Percentiles rank a stretch among this genome's conserved stretches.
phyloP scores from a whole-genome alignment of 768 basidiomycete species.

The Boletus huronensis region DNA sequence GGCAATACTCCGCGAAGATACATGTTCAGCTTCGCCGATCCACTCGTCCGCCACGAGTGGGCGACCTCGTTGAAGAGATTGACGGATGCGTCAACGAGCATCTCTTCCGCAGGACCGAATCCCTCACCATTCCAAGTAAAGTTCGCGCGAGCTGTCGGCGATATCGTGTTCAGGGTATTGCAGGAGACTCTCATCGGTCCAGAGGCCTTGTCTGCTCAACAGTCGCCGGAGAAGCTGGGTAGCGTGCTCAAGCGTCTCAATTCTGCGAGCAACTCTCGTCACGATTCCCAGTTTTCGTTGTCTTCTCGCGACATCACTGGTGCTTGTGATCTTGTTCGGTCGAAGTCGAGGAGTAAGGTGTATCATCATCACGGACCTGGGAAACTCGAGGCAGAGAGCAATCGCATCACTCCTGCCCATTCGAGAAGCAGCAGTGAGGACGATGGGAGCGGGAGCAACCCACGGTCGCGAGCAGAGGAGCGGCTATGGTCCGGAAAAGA shows the following conservation, averaged over 20 bases:
- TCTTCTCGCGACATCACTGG: constrained; percentile 22
- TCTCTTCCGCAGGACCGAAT: constrained; percentile 26
- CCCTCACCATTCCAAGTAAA: constrained; percentile 37
- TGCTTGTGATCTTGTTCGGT: constrained; percentile 48
- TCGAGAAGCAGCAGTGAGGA: constrained; percentile 32
- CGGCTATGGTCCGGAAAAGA: constrained; percentile 78
- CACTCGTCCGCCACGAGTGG: constrained; percentile 74
- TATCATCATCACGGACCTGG: constrained; percentile 65
- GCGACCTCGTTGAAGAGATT: constrained; percentile 62
- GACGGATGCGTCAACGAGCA: constrained; percentile 47
- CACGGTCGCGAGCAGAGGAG: constrained; percentile 39
- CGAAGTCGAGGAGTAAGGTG: constrained; percentile 66
- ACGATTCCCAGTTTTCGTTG: constrained; percentile 25
- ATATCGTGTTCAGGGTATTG: constrained; percentile 76
- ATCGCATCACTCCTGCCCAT: constrained; percentile 18
- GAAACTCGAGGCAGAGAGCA: constrained; percentile 56
- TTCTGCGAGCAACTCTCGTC: constrained; percentile 10
- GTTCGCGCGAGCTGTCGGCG: constrained; percentile 65
- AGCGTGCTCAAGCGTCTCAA: constrained; percentile 35
- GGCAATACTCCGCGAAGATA: constrained; percentile 73
- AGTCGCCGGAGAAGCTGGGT: constrained; percentile 30
- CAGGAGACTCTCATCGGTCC: constrained; percentile 74
- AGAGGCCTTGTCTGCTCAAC: constrained; percentile 19
- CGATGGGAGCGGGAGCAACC: constrained; percentile 30
- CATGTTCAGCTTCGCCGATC: constrained; percentile 91